These are phyloP conservation scores for Phascolomyces articulosus DNA, from an alignment of 371 early-diverging fungal genomes.

Conservation along the genomic window DNA sequence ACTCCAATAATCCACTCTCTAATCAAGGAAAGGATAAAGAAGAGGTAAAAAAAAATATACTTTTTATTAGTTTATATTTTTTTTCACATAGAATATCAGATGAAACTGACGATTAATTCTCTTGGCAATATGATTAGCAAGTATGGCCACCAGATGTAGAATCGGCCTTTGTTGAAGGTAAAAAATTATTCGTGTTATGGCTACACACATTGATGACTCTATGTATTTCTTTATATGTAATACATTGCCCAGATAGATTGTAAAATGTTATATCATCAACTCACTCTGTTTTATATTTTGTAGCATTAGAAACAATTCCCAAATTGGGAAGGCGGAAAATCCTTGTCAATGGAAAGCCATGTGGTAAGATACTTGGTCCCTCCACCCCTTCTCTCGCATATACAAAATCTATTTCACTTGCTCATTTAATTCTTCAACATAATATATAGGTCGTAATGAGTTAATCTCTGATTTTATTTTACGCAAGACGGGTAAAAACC, in stretches of 20 bases:
- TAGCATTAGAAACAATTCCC: conserved; percentile 62
- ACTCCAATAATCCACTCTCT: conserved; percentile 4
- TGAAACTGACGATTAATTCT: not conserved
- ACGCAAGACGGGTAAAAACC: conserved; percentile 62
- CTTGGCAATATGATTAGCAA: conserved; percentile 34
- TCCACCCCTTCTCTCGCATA: not conserved
- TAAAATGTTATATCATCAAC: no score
- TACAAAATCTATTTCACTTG: not conserved
- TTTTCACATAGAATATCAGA: not conserved
- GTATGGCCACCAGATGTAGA: conserved; percentile 78
- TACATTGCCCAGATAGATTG: not conserved
- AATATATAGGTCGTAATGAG: conserved; percentile 65
- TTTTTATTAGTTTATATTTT: not conserved
- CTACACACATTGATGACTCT: not conserved
- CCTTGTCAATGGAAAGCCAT: conserved; percentile 65
- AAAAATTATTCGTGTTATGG: not conserved
- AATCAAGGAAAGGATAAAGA: conserved; percentile 24
- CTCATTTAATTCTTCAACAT: not conserved
- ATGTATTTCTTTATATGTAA: not conserved
- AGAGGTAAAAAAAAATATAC: conserved; percentile 20
- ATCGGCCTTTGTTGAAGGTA: conserved; percentile 72
- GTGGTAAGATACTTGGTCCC: conserved; percentile 38
- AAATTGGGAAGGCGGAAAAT: conserved; percentile 64
- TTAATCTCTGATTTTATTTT: conserved; percentile 79
- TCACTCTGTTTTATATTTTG: not conserved